Percentiles rank a stretch among this genome's conserved stretches.
These are phyloP conservation scores for Drechslerella stenobrocha DNA, from an alignment of 2,329 filamentous ascomycete species.

Conservation along the genomic window DNA sequence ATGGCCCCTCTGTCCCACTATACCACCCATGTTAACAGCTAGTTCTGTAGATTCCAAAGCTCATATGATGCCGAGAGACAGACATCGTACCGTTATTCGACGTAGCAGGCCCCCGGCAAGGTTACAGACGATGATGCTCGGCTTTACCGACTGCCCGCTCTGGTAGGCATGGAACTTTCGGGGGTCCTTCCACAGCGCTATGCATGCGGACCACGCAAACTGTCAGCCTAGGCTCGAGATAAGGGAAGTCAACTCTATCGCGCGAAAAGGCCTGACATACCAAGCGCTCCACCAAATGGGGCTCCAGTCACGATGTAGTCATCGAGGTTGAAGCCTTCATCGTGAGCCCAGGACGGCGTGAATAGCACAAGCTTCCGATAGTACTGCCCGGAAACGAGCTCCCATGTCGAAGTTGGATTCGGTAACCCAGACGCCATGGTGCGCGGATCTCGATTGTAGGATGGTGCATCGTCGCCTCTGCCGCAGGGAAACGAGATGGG, in stretches of 20 bases:
- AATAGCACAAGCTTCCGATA: slow-evolving; percentile 95
- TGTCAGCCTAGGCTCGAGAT: slow-evolving; percentile 16
- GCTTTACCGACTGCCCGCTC: slow-evolving; percentile 72
- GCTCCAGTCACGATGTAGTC: slow-evolving; percentile 90
- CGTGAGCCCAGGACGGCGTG: slow-evolving; percentile 74
- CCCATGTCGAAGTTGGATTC: slow-evolving; percentile 79
- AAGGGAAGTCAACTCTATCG: not conserved
- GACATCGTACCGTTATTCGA: slow-evolving; percentile 65
- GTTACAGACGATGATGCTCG: slow-evolving; percentile 91
- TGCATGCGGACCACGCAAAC: not conserved
- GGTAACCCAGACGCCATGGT: slow-evolving; percentile 47
- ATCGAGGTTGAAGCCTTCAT: slow-evolving; percentile 89
- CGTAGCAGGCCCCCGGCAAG: slow-evolving; percentile 86
- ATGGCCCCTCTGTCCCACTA: slow-evolving; percentile 88
- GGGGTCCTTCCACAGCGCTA: slow-evolving; percentile 87
- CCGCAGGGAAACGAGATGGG: slow-evolving; percentile 9
- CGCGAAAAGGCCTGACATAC: slow-evolving; percentile 60
- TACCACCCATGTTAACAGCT: slow-evolving; percentile 17
- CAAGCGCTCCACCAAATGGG: slow-evolving; percentile 88
- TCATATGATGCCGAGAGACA: slow-evolving; percentile 18
- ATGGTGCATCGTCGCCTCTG: slow-evolving; percentile 29
- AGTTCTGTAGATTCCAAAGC: slow-evolving; percentile 6
- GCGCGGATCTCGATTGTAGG: slow-evolving; percentile 18
- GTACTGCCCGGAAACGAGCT: slow-evolving; percentile 87
- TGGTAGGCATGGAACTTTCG: slow-evolving; percentile 74